Evolutionary conservation across 345 rosid species (phyloP), one percentile per base, ranked within the genome.

Genomic region (Eucalyptus victrix): DNA sequence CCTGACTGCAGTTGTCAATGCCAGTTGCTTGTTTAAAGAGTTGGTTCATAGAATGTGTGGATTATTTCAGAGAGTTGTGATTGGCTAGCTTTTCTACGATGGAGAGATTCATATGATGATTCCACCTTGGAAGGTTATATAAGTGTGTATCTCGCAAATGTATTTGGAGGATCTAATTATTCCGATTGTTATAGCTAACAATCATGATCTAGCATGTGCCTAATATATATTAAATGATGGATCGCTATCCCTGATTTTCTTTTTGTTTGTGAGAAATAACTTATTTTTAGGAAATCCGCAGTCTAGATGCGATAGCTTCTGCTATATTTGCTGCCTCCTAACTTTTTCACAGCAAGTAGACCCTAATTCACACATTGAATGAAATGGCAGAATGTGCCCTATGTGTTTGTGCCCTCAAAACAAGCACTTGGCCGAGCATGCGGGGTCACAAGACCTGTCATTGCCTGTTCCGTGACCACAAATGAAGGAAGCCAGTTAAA

Each of bases 361-460:
- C 42, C 76, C 24, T 37, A 30, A 56, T 62, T 32, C 32, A 23
- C 16, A 40, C 8, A 16, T 9, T 53, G 80, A 30, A 18, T 88
- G 69, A 18, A 87, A 92, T 90, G 89, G 94, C 93, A 98, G 99
- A 98, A 98, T 90, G 99, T 98, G 40, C 99, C 99, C 2, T 98
- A 97, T 86, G 99, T 98, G 42, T 98, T 98, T 94, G 99, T 98
- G 24, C 99, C 99, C 37, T 98, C 99, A 88, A 98, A 97, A 91
- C 96, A 96, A 94, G 98, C 99, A 16, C 98, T 97, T 89, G 99
- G 99, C 87, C 93, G 99, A 90, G 99, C 99, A 12, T 97, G 99
- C 17, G 99, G 99, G 49, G 99, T 97, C 80, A 96, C 99, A 88
- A 96, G 99, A 91, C 94, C 99, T 26, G 99, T 97, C 69, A 98